phyloP scores from a whole-genome alignment of 1,284 basidiomycete species.

The Cutaneotrichosporon daszewskae region DNA sequence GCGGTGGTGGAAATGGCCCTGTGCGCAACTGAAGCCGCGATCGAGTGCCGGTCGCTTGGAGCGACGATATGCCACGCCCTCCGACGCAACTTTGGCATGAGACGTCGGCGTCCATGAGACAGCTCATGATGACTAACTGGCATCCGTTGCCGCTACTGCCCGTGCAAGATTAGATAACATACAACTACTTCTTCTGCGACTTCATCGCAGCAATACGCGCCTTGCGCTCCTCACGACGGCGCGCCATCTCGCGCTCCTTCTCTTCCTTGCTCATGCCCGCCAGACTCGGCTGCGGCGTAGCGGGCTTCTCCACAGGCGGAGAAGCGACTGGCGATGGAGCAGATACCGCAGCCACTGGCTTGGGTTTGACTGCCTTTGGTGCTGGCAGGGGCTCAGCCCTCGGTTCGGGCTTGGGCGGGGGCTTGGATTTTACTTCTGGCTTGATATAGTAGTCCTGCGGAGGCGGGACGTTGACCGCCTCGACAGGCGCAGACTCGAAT shows the following conservation, averaged over 20 bases:
- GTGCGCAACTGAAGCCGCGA: too few relatives aligned
- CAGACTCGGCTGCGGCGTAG: slow-evolving; percentile 28
- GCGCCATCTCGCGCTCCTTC: slow-evolving; percentile 79
- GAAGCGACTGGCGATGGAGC: slow-evolving; percentile 6
- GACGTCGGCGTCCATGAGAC: too few relatives aligned
- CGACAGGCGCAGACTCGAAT: slow-evolving; percentile 65
- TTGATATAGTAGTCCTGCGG: slow-evolving; percentile 35
- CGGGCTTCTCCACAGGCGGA: slow-evolving; percentile 5
- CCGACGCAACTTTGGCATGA: too few relatives aligned
- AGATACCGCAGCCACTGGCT: slow-evolving; percentile 4
- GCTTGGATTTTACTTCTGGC: slow-evolving; percentile 1
- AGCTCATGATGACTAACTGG: too few relatives aligned
- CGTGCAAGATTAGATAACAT: not conserved
- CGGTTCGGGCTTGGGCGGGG: slow-evolving; percentile 10
- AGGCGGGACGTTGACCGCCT: slow-evolving; percentile 33
- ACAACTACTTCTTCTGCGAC: slow-evolving; percentile 29
- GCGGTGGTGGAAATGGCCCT: too few relatives aligned
- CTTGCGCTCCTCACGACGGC: slow-evolving; percentile 79
- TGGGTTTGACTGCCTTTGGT: slow-evolving; percentile 1
- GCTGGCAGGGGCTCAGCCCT: too few relatives aligned
- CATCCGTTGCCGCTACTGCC: too few relatives aligned
- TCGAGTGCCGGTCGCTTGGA: too few relatives aligned
- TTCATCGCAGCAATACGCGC: slow-evolving; percentile 49
- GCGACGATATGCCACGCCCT: too few relatives aligned
- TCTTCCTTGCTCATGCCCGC: slow-evolving; percentile 70